Percentiles rank a stretch among this genome's conserved stretches.
Evolutionary conservation across 805 yeast genomes (phyloP).

Genomic region (Saccharomycopsis vini): DNA sequence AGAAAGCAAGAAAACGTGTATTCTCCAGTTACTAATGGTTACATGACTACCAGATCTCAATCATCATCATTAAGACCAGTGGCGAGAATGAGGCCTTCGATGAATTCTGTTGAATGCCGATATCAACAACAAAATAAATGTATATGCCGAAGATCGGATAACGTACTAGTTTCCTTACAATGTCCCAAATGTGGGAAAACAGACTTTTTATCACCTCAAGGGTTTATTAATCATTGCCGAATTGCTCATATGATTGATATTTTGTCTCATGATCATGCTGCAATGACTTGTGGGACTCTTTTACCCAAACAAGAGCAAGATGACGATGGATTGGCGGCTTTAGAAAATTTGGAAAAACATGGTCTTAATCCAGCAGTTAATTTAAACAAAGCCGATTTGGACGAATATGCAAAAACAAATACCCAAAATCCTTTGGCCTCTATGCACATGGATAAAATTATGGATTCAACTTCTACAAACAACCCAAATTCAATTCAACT

Average conservation of each 20-base stretch:
- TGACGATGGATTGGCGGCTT: slow-evolving; percentile 36
- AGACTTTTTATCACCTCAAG: slow-evolving; percentile 73
- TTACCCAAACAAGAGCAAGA: slow-evolving; percentile 50
- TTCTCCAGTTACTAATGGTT: slow-evolving; percentile 22
- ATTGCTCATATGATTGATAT: slow-evolving; percentile 66
- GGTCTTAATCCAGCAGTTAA: slow-evolving; percentile 18
- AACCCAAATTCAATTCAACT: no score
- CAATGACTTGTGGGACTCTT: slow-evolving; percentile 53
- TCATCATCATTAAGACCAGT: slow-evolving; percentile 28
- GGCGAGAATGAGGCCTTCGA: slow-evolving; percentile 19
- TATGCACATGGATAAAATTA: slow-evolving; percentile 2
- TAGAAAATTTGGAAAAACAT: slow-evolving; percentile 28
- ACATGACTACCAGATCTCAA: slow-evolving; percentile 39
- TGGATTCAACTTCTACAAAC: background rate
- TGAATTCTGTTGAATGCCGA: slow-evolving; percentile 24
- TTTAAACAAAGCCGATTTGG: slow-evolving; percentile 11
- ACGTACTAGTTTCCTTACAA: slow-evolving; percentile 55
- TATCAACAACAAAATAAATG: slow-evolving; percentile 34
- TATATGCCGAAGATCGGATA: slow-evolving; percentile 60
- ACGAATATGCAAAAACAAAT: slow-evolving; percentile 11
- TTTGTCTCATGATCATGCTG: slow-evolving; percentile 67
- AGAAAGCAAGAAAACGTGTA: slow-evolving; percentile 11
- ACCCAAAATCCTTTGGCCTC: slow-evolving; percentile 8
- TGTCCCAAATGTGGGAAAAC: slow-evolving; percentile 61
- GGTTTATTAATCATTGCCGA: slow-evolving; percentile 69